Evolutionary conservation across 257 asterid species (phyloP).

Genomic region (Rauvolfia tetraphylla): DNA sequence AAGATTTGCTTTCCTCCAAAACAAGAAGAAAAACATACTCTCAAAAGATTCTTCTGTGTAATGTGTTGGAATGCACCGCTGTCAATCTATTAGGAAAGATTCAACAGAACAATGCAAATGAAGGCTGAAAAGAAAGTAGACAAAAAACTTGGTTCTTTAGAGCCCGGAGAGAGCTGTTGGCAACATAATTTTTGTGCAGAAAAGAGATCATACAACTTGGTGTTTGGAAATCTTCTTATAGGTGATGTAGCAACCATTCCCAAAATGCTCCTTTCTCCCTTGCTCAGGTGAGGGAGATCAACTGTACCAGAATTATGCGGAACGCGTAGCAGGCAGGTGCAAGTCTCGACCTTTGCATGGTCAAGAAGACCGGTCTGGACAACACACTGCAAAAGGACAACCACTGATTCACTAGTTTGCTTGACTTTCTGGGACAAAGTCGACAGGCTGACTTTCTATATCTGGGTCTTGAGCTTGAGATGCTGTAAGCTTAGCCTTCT

Average conservation of each 20-base stretch:
- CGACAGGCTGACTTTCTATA: conserved; percentile 35
- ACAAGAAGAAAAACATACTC: neutral
- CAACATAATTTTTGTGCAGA: no score
- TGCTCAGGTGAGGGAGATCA: neutral
- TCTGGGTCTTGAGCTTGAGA: conserved; percentile 41
- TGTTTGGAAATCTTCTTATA: neutral
- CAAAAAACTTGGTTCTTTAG: neutral
- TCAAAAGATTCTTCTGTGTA: neutral
- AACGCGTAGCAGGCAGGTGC: no score
- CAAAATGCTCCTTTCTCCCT: neutral
- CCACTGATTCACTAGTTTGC: conserved; percentile 17
- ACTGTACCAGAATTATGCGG: neutral
- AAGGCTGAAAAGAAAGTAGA: neutral
- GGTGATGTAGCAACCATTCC: neutral
- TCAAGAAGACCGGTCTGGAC: neutral
- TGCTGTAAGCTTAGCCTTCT: conserved; percentile 57
- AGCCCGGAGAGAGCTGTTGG: neutral
- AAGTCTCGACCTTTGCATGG: neutral
- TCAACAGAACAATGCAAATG: neutral
- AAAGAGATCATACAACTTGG: no score
- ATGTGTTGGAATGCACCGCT: no score
- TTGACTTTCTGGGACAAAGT: conserved; percentile 51
- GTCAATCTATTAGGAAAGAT: neutral
- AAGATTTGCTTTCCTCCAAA: neutral
- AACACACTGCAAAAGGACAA: neutral